Base-by-base conservation (phyloP, 805 yeast genomes). In the Cyberlindnera subsufficiens region DNA sequence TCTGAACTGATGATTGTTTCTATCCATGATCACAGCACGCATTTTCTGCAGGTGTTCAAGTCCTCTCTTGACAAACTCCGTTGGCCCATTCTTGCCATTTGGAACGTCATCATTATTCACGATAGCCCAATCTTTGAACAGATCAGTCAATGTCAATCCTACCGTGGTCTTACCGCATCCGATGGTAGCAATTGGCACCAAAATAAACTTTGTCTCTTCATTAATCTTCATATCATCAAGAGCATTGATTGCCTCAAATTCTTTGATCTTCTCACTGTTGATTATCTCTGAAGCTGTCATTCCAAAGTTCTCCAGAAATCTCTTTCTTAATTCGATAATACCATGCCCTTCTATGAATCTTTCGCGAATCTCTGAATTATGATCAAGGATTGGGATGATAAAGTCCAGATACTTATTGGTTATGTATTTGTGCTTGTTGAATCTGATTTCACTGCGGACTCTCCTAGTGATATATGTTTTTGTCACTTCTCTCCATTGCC, bases 131-230 rank as follows among this genome's bases (percentile, higher is more conserved):
- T 56, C 51, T 1, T 82, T 80, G 42, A 68, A 80, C 9, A 90
- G 60, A 9, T 69, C 55, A 0, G 55, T 47, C 33, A 93, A 65
- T 0, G 90, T 80, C 30, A 77, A 58, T 6, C 86, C 77, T 0
- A 86, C 75, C 0, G 97, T 88, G 0, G 97, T 89, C 58, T 93
- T 93, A 7, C 99, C 99, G 62, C 96, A 87, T 0, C 98, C 98
- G 40, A 91, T 76, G 0, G 96, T 88, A 0, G 97, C 89, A 3
- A 90, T 78, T 0, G 98, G 91, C 1, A 88, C 75, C 3, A 93
- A 55, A 0, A 86, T 73, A 56, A 77, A 83, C 51, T 80, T 81
- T 4, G 70, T 66, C 2, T 61, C 43, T 37, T 60, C 62, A 31
- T 65, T 67, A 5, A 64, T 59, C 22, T 63, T 67, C 32, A 60